Conservation (phyloP, 169 alveolate species). For the Eimeria falciformis region DNA sequence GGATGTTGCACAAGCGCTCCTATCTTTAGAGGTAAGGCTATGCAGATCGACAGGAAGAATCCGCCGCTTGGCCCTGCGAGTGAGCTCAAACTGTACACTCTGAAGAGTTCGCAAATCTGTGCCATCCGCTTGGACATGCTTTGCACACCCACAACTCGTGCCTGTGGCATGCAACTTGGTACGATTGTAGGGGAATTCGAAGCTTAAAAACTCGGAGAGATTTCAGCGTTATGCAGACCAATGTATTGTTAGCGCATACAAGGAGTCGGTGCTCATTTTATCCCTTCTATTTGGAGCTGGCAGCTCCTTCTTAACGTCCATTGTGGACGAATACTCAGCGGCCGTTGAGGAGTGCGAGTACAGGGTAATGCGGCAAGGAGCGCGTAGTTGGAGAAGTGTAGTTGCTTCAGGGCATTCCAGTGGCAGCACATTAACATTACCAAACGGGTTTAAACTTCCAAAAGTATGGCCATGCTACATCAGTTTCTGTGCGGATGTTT, state of each 20-base stretch:
- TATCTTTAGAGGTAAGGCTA: constrained; percentile 26
- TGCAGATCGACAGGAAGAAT: too few species aligned
- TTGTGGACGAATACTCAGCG: background rate
- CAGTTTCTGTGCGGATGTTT: constrained; percentile 4
- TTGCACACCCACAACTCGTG: too few species aligned
- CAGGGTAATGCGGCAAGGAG: background rate
- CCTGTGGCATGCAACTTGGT: too few species aligned
- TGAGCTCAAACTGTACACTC: background rate
- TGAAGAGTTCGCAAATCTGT: background rate
- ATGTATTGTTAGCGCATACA: constrained; percentile 36
- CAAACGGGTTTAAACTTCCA: background rate
- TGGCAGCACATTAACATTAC: background rate
- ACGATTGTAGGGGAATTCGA: constrained; percentile 8
- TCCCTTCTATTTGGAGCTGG: constrained; percentile 31
- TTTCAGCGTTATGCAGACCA: constrained; percentile 21
- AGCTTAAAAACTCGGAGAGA: background rate
- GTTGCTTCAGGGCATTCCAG: background rate
- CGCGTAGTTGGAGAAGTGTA: background rate
- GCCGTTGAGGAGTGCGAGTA: background rate
- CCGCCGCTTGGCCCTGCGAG: too few species aligned
- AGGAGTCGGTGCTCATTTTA: constrained; percentile 31
- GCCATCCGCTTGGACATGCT: background rate
- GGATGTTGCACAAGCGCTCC: constrained; percentile 53
- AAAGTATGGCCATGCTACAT: constrained; percentile 28
- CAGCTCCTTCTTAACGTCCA: constrained; percentile 9